phyloP scores from a whole-genome alignment of 2,329 filamentous ascomycete genomes.

The Colletotrichum costaricense region DNA sequence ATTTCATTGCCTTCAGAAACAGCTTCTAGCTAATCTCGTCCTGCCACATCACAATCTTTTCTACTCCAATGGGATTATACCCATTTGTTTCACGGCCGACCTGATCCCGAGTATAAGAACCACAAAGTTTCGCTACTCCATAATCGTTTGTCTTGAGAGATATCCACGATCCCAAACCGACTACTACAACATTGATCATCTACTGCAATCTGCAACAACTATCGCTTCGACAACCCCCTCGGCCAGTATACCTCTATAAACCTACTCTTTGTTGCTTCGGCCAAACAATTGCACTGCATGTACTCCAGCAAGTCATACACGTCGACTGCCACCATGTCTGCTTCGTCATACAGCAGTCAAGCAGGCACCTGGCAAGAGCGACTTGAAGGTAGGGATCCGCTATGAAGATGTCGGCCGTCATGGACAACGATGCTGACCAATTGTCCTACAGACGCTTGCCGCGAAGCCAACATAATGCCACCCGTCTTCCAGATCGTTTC shows the following conservation, averaged over 20 bases:
- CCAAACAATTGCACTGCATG: conserved; percentile 23
- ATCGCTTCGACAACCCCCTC: neutral
- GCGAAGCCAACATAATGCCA: conserved; percentile 59
- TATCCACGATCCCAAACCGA: conserved; percentile 15
- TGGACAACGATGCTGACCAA: conserved; percentile 19
- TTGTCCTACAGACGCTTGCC: conserved; percentile 64
- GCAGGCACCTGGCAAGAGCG: conserved; percentile 63
- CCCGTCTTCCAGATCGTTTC: conserved; percentile 79
- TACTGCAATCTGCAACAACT: neutral
- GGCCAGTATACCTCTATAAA: neutral
- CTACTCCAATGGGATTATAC: conserved; percentile 33
- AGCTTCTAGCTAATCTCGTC: conserved; percentile 34
- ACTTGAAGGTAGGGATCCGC: conserved; percentile 60
- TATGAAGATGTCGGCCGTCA: neutral
- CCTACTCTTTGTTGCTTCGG: conserved; percentile 8
- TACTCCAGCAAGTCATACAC: conserved; percentile 32
- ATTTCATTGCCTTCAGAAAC: conserved; percentile 25
- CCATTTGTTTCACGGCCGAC: conserved; percentile 26
- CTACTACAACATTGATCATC: neutral
- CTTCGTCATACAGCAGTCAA: conserved; percentile 33
- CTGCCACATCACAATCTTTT: conserved; percentile 36
- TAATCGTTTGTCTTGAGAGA: conserved; percentile 8
- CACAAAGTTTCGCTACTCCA: conserved; percentile 5
- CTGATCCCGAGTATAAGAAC: conserved; percentile 35
- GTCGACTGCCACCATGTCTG: conserved; percentile 32